Evolutionary conservation across 768 basidiomycete species (phyloP), one percentile per base, ranked within the genome.

Genomic region (Lyophyllum semitale): DNA sequence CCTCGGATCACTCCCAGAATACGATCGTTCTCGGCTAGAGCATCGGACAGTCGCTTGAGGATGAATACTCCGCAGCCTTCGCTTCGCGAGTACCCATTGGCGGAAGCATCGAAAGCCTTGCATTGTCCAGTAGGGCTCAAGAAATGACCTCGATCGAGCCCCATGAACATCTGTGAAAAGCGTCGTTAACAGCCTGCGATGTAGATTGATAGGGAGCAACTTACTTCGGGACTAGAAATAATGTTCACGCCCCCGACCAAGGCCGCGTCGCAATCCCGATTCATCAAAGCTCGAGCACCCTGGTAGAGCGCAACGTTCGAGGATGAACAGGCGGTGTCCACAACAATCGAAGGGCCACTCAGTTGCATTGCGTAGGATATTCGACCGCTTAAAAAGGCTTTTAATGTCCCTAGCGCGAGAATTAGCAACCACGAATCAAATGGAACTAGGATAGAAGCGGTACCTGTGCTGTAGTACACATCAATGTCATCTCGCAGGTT

Each of bases 321-420:
- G 4, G 88, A 87, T 8, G 88, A 91, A 65, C 89, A 91, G 0
- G 88, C 87, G 0, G 89, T 91, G 57, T 91, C 87, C 32, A 88
- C 69, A 0, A 87, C 86, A 17, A 88, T 72, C 0, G 89, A 89
- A 1, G 89, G 88, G 0, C 89, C 89, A 33, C 84, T 75, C 43
- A 88, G 74, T 53, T 81, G 75, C 76, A 89, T 83, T 3, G 81
- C 83, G 59, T 88, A 84, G 0, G 88, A 87, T 48, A 91, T 76
- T 20, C 87, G 83, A 9, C 89, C 89, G 54, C 85, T 87, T 43
- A 89, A 69, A 66, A 89, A 89, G 26, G 87, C 80, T 37, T 72
- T 76, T 46, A 89, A 63, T 0, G 84, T 91, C n/a, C 89, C 89
- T 87, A 30, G 35, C 13, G 26, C 26, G 1, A 26, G 18, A 13